phyloP scores from a whole-genome alignment of 2,329 filamentous ascomycete species.

The Mycogone perniciosa region DNA sequence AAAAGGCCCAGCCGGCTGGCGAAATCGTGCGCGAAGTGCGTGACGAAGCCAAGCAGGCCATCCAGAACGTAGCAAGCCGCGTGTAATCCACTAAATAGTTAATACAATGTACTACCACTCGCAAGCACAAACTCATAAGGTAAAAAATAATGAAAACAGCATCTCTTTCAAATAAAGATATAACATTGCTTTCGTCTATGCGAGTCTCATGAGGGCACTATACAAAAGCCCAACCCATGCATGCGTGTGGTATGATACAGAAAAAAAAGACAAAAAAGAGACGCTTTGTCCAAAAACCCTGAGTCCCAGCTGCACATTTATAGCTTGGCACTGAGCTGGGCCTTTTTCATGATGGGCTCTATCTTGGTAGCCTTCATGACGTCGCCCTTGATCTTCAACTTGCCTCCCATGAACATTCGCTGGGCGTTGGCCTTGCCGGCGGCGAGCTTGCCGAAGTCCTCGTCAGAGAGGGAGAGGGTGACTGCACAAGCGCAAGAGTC shows the following conservation, averaged over 20 bases:
- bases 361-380: conserved; percentile 98
- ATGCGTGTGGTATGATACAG: conserved; percentile 8
- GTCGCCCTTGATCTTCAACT: conserved; percentile 96
- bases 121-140: background rate
- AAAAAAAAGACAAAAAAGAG: background rate
- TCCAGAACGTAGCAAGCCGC: conserved; percentile 23
- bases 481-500: conserved; percentile 45
- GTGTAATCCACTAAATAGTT: background rate
- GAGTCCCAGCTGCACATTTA: conserved; percentile 35
- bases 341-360: conserved; percentile 86
- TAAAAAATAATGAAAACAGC: background rate
- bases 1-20: conserved; percentile 32
- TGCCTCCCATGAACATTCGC: conserved; percentile 94
- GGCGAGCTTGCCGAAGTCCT: conserved; percentile 79
- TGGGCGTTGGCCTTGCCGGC: conserved; percentile 88
- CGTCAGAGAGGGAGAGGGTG: conserved; percentile 76
- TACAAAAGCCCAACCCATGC: conserved; percentile 4
- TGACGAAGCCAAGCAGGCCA: conserved; percentile 29
- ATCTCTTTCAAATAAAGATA: background rate
- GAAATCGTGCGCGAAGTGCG: conserved; percentile 39
- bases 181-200: conserved; percentile 13
- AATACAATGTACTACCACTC: background rate
- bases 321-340: conserved; percentile 77
- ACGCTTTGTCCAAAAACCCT: background rate
- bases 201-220: conserved; percentile 8